phyloP scores from a whole-genome alignment of 1,139 yeast genomes.

The Geotrichum macrosporum region DNA sequence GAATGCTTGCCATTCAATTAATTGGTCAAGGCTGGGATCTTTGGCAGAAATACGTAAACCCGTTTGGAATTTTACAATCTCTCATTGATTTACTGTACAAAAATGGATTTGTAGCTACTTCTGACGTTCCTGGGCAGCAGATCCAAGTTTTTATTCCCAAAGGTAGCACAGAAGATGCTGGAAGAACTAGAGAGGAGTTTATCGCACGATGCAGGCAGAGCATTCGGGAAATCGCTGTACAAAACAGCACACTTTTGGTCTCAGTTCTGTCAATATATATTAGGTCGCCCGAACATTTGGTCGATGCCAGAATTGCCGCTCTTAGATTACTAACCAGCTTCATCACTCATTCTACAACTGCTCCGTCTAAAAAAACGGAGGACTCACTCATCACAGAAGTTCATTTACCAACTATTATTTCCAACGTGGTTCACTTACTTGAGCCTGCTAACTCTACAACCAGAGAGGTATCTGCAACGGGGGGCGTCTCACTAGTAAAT shows the following conservation, averaged over 20 bases:
- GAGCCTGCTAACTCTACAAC: constrained; percentile 27
- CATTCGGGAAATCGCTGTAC: constrained; percentile 28
- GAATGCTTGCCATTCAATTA: constrained; percentile 27
- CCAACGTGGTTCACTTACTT: constrained; percentile 28
- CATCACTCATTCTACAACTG: constrained; percentile 16
- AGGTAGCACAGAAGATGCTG: constrained; percentile 2
- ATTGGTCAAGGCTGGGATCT: constrained; percentile 31
- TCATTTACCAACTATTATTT: constrained; percentile 27
- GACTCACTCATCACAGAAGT: constrained; percentile 18
- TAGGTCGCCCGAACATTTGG: constrained; percentile 22
- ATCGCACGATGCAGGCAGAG: constrained; percentile 25
- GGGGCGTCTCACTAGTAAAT: constrained; percentile 27
- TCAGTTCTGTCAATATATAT: constrained; percentile 29
- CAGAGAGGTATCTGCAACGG: constrained; percentile 25
- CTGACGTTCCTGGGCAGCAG: constrained; percentile 4
- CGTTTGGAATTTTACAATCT: constrained; percentile 27
- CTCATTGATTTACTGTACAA: constrained; percentile 25
- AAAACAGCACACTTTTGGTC: constrained; percentile 28
- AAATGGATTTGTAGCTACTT: constrained; percentile 24
- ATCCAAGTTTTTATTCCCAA: not conserved
- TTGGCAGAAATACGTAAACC: constrained; percentile 31
- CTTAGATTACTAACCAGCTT: constrained; percentile 26
- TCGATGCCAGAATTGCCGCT: constrained; percentile 28
- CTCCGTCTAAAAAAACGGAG: constrained; percentile 8
- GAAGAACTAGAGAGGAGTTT: constrained; percentile 9